Evolutionary conservation across 805 yeast species (phyloP).

Genomic region (Starmerella bombicola): DNA sequence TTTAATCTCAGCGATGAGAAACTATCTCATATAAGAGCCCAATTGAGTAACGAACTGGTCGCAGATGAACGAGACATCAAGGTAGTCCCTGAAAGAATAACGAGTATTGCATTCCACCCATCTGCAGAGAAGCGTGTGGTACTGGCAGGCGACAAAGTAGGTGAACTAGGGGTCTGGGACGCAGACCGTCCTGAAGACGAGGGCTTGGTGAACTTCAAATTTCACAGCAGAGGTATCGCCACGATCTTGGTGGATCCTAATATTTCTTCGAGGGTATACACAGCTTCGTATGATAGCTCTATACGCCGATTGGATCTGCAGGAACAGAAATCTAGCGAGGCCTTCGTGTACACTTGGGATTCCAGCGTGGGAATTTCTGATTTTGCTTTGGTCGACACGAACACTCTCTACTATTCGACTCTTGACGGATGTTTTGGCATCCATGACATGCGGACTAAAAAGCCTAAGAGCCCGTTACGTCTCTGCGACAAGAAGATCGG

Average conservation of each 20-base stretch:
- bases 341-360: slow-evolving; percentile 44
- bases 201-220: slow-evolving; percentile 48
- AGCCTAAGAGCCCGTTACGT: slow-evolving; percentile 25
- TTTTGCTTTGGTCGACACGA: slow-evolving; percentile 44
- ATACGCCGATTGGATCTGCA: slow-evolving; percentile 59
- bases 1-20: slow-evolving; percentile 42
- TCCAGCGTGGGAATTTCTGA: slow-evolving; percentile 56
- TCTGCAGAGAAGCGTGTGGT: slow-evolving; percentile 46
- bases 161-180: slow-evolving; percentile 82
- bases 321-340: slow-evolving; percentile 46
- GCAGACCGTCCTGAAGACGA: slow-evolving; percentile 35
- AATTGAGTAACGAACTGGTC: slow-evolving; percentile 36
- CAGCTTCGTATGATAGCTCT: slow-evolving; percentile 82
- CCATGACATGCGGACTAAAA: slow-evolving; percentile 49
- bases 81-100: slow-evolving; percentile 53
- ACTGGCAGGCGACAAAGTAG: slow-evolving; percentile 81
- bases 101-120: slow-evolving; percentile 70
- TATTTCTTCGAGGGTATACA: slow-evolving; percentile 43
- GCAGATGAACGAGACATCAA: slow-evolving; percentile 60
- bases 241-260: slow-evolving; percentile 43
- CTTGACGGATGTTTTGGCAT: slow-evolving; percentile 65
- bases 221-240: slow-evolving; percentile 67
- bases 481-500: slow-evolving; percentile 88
- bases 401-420: slow-evolving; percentile 60
- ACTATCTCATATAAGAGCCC: slow-evolving; percentile 40